These are phyloP conservation scores for Capsicum pubescens DNA, from an alignment of 257 asterid species.

Conservation along the genomic window DNA sequence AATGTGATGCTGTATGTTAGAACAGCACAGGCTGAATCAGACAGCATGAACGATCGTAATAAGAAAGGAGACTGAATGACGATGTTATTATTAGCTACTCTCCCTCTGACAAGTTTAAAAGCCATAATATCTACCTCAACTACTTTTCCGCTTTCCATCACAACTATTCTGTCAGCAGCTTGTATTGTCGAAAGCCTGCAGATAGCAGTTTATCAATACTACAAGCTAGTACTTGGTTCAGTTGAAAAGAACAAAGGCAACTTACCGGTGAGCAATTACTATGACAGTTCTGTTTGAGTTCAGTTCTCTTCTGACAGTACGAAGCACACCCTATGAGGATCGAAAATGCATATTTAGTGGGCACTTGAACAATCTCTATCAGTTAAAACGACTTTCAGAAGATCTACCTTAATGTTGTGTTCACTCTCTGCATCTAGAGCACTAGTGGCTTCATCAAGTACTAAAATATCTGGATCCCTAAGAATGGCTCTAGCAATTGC, in stretches of 20 bases:
- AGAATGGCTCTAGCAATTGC: constrained; percentile 95
- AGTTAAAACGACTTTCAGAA: not conserved
- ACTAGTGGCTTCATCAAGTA: constrained; percentile 98
- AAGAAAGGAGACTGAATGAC: constrained; percentile 21
- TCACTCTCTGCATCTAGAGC: constrained; percentile 98
- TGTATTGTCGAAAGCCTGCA: constrained; percentile 89
- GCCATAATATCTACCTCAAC: constrained; percentile 65
- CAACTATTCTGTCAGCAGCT: constrained; percentile 85
- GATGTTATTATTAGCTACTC: not conserved
- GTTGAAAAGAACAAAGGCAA: constrained; percentile 18
- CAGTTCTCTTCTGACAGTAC: constrained; percentile 58
- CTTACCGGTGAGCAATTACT: constrained; percentile 87
- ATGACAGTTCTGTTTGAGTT: constrained; percentile 73
- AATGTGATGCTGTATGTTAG: not conserved
- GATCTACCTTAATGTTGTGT: constrained; percentile 79
- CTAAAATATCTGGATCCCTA: constrained; percentile 83
- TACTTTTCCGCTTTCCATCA: constrained; percentile 82
- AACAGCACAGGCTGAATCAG: not conserved
- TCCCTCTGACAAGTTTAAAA: not conserved
- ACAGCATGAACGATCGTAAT: not conserved
- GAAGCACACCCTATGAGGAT: constrained; percentile 68
- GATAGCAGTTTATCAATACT: constrained; percentile 34
- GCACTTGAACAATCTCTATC: constrained; percentile 25
- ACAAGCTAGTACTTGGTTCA: not conserved
- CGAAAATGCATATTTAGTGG: constrained; percentile 30